These are phyloP conservation scores for Trametes cinnabarina DNA, from an alignment of 768 basidiomycete species.

Conservation along the genomic window DNA sequence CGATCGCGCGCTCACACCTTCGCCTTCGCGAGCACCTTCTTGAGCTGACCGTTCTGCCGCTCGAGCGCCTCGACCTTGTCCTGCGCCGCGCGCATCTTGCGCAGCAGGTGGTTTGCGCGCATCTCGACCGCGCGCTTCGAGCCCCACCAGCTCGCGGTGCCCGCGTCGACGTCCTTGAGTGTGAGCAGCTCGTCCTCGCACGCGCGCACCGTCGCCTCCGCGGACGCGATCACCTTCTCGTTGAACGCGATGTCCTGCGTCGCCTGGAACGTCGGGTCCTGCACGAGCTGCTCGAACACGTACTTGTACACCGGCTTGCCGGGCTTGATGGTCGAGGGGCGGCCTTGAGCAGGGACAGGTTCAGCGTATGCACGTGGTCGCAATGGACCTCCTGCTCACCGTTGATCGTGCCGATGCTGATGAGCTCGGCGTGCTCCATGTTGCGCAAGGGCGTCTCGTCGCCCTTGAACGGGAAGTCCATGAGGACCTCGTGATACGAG, in stretches of 20 bases:
- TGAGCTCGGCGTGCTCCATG: constrained; percentile 88
- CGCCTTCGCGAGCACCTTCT: constrained; percentile 35
- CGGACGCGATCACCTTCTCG: constrained; percentile 53
- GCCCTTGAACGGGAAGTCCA: constrained; percentile 90
- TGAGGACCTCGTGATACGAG: constrained; percentile 76
- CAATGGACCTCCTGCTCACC: constrained; percentile 40
- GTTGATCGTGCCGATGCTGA: constrained; percentile 73
- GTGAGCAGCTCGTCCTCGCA: constrained; percentile 76
- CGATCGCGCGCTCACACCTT: not conserved
- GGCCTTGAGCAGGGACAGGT: constrained; percentile 44
- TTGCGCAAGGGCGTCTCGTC: constrained; percentile 75
- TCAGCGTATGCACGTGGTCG: not conserved
- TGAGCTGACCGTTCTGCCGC: constrained; percentile 65
- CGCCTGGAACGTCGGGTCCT: constrained; percentile 76
- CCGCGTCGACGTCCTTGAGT: constrained; percentile 63
- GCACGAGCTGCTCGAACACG: constrained; percentile 79
- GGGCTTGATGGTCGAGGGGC: constrained; percentile 79
- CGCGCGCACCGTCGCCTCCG: constrained; percentile 61
- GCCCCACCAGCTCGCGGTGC: constrained; percentile 44
- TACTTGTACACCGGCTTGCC: constrained; percentile 89
- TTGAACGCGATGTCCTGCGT: constrained; percentile 82
- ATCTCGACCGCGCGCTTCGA: constrained; percentile 49
- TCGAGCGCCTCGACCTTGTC: constrained; percentile 70
- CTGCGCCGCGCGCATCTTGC: constrained; percentile 72
- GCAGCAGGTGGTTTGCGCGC: constrained; percentile 65